Evolutionary conservation across 768 basidiomycete species (phyloP), one percentile per base, ranked within the genome.

Genomic region (Candolleomyces efflorescens): DNA sequence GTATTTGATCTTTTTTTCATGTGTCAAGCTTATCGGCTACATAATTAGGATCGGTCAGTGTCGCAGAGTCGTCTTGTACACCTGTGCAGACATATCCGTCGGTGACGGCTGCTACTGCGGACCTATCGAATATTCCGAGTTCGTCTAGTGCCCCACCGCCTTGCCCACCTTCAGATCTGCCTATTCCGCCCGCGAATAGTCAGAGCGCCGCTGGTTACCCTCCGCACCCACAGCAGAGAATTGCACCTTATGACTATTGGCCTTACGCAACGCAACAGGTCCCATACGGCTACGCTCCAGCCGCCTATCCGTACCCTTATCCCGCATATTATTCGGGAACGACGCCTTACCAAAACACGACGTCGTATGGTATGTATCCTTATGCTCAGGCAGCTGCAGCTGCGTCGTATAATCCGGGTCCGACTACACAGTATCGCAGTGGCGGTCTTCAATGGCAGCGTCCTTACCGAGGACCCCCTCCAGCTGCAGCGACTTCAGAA

Each of bases 231-330:
- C 60, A 64, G 55, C 48, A 54, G 41, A 69, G 59, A 12, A 52
- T 69, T 49, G 61, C 68, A 12, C 64, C 70, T 20, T 73, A 75
- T 54, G 72, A 75, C 54, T 74, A 73, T 58, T 78, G 75, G 75
- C 62, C 70, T 17, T 75, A 76, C 59, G 61, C 36, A 38, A 48
- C 46, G n/a, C 51, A 53, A 24, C 51, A 37, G 23, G 37, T 53
- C 5, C 20, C 51, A n/a, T 53, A 53, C 37, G 32, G 62, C 63
- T 38, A 54, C 66, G n/a, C 63, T 54, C 22, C 66, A 15, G 52
- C 58, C 12, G 57, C 60, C 39, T 23, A 62, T 24, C 43, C 60
- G 15, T 66, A 71, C 38, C 56, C 66, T 9, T 72, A 73, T 55
- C 58, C 62, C 55, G 54, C 64, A 27, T 73, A 71, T 60, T 75